phyloP scores from a whole-genome alignment of 805 yeast species.

The Nakazawaea holstii region DNA sequence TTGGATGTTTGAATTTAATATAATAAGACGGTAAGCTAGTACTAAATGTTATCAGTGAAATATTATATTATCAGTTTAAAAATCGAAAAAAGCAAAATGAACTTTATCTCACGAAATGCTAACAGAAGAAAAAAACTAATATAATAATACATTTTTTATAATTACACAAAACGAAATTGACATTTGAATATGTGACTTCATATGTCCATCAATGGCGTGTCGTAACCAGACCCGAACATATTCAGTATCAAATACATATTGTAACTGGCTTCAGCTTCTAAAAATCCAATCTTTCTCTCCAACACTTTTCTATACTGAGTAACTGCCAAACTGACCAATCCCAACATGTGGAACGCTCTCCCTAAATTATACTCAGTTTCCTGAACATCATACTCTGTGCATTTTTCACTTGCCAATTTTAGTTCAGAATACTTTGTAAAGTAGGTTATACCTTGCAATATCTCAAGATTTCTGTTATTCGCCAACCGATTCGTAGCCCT shows the following conservation, averaged over 20 bases:
- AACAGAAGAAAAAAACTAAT: too few relatives aligned
- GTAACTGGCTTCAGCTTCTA: constrained; percentile 10
- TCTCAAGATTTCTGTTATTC: constrained; percentile 77
- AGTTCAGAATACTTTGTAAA: constrained; percentile 63
- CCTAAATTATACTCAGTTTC: constrained; percentile 85
- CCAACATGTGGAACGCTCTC: constrained; percentile 77
- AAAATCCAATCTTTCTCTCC: constrained; percentile 13
- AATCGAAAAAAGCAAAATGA: too few relatives aligned
- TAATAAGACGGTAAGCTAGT: background rate
- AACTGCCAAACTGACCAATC: constrained; percentile 69
- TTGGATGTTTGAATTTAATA: background rate
- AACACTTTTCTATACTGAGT: constrained; percentile 69
- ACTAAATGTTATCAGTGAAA: too few relatives aligned
- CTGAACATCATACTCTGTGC: constrained; percentile 48
- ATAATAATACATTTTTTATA: too few relatives aligned
- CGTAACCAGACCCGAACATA: constrained; percentile 7
- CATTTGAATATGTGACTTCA: background rate
- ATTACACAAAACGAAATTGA: background rate
- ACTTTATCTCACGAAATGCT: too few relatives aligned
- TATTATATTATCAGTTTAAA: too few relatives aligned
- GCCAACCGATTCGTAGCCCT: constrained; percentile 90
- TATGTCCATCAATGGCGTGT: constrained; percentile 5
- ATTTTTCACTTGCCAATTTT: constrained; percentile 30
- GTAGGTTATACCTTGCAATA: constrained; percentile 81
- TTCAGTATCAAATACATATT: constrained; percentile 5